Evolutionary conservation across 2,329 filamentous ascomycete species (phyloP), one percentile per base, ranked within the genome.

Genomic region (Periconia sp.): DNA sequence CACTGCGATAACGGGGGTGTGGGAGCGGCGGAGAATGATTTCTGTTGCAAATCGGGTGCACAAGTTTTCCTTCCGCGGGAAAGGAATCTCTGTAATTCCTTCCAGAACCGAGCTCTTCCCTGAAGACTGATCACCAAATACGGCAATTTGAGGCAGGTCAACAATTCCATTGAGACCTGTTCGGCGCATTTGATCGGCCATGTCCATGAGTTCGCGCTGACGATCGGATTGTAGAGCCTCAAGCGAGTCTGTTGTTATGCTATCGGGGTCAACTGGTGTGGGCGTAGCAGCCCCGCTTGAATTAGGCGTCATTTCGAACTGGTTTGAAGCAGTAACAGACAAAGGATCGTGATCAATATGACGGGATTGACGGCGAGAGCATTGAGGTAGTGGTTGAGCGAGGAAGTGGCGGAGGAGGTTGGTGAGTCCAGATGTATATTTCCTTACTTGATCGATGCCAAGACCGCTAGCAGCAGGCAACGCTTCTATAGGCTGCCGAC

Each of bases 21-120:
- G 30, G 0, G 31, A 15, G 61, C 74, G 69, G 0, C 75, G 75
- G 23, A 79, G 72, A 13, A 72, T 76, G 43, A 82, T 80, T 48
- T 69, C 64, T 0, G 83, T 87, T 0, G 85, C 80, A 54, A 87
- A 87, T 0, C 82, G 76, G 0, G 85, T 88, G 62, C 84, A 87
- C 0, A 84, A 52, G 20, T 74, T 79, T 14, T 80, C 79, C 6
- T 85, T 81, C 11, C 79, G 72, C 0, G 83, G 82, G 45, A 88
- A 87, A 0, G 78, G 78, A 1, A 89, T 80, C 10, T 81, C 78
- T 3, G 43, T 45, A 27, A 46, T 46, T 3, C 27, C 44, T n/a
- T 46, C 44, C 33, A 46, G 44, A 17, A 46, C 27, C 11, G 83
- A 10, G 86, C 51, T 44, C 41, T 44, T 50, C n/a, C 50, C 50